phyloP scores from a whole-genome alignment of 164 flowering plant species.

The Amborella trichopoda region DNA sequence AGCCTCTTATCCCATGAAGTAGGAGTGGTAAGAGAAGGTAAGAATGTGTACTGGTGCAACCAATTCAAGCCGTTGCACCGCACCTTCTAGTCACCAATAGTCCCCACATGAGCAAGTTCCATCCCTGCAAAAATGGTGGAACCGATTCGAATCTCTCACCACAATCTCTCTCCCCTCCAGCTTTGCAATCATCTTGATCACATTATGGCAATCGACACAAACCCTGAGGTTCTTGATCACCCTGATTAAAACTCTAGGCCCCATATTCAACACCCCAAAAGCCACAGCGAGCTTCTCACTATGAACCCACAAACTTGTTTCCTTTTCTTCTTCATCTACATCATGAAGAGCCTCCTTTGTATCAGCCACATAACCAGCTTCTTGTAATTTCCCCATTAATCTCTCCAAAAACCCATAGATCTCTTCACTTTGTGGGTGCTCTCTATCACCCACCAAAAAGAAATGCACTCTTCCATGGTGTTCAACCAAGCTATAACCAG shows the following conservation, averaged over 20 bases:
- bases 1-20: too few species aligned
- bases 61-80: too few species aligned
- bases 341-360: conserved; percentile 57
- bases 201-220: conserved; percentile 66
- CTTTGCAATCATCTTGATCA: conserved; percentile 48
- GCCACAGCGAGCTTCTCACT: conserved; percentile 86
- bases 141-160: conserved; percentile 58
- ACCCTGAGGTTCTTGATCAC: conserved; percentile 65
- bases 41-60: too few species aligned
- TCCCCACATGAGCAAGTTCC: conserved; percentile 72
- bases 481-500: conserved; percentile 79
- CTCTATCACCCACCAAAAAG: conserved; percentile 71
- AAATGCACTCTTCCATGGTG: conserved; percentile 58
- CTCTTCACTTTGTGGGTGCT: conserved; percentile 58
- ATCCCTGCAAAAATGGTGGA: conserved; percentile 64
- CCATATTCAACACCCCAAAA: conserved; percentile 57
- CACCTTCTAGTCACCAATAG: conserved; percentile 67
- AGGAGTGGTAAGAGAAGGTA: too few species aligned
- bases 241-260: conserved; percentile 47
- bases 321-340: conserved; percentile 73
- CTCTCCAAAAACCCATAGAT: conserved; percentile 41
- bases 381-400: conserved; percentile 36
- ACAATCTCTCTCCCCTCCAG: conserved; percentile 49
- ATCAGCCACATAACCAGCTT: conserved; percentile 57
- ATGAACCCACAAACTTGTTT: conserved; percentile 42